Conservation (phyloP, 805 yeast species). For the Schwanniomyces occidentalis region DNA sequence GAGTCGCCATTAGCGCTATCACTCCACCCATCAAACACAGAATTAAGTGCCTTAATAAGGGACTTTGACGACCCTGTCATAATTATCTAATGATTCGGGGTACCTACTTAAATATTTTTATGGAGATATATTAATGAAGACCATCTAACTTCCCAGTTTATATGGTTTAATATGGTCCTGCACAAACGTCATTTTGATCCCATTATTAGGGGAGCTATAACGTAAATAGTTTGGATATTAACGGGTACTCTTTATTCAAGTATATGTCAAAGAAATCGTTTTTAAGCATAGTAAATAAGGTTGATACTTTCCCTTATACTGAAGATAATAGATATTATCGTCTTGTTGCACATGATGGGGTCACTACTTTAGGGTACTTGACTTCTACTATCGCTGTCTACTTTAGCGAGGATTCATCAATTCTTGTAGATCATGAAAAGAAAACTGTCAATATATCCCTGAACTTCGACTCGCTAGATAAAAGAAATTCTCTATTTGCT, state of each 20-base stretch:
- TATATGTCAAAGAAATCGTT: too few relatives aligned
- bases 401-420: conserved; percentile 15
- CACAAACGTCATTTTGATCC: too few relatives aligned
- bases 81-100: too few relatives aligned
- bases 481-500: conserved; percentile 42
- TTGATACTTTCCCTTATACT: conserved; percentile 33
- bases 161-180: too few relatives aligned
- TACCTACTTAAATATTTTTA: too few relatives aligned
- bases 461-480: conserved; percentile 36
- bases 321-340: conserved; percentile 16
- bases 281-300: conserved; percentile 21
- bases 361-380: conserved; percentile 28
- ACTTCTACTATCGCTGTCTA: conserved; percentile 21
- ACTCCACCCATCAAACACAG: conserved; percentile 24
- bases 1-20: conserved; percentile 8
- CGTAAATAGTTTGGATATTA: too few relatives aligned
- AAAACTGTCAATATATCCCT: conserved; percentile 28
- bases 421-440: conserved; percentile 21
- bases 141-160: too few relatives aligned
- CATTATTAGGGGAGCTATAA: too few relatives aligned
- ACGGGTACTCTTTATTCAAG: too few relatives aligned
- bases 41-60: conserved; percentile 24
- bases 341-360: conserved; percentile 31
- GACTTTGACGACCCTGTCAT: conserved; percentile 29
- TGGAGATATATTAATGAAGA: too few relatives aligned